Conservation (phyloP, 2,329 filamentous ascomycete species). For the Pezicula neosporulosa region DNA sequence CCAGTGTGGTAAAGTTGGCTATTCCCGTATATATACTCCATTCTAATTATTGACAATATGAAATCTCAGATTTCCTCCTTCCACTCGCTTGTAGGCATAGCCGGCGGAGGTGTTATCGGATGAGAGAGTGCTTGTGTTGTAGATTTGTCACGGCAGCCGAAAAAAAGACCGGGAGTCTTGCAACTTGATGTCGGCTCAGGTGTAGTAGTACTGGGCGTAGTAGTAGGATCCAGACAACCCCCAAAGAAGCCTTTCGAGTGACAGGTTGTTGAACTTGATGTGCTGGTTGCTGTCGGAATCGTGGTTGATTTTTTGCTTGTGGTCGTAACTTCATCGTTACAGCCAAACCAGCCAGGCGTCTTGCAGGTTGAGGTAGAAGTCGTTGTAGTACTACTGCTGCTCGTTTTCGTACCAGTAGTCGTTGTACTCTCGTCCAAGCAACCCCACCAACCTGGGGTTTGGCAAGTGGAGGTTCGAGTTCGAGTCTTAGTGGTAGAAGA, state of each 20-base stretch:
- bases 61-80: constrained; percentile 25
- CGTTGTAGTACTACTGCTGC: constrained; percentile 24
- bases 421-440: constrained; percentile 39
- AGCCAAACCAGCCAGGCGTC: constrained; percentile 44
- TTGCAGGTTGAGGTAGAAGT: constrained; percentile 36
- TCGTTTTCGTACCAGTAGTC: constrained; percentile 20
- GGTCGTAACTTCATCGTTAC: constrained; percentile 44
- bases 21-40: neutral
- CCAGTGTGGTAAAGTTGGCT: neutral
- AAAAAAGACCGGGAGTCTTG: constrained; percentile 53
- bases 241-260: constrained; percentile 41
- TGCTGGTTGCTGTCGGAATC: constrained; percentile 21
- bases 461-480: constrained; percentile 79
- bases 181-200: constrained; percentile 34
- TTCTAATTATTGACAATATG: constrained; percentile 6
- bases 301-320: constrained; percentile 28
- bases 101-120: constrained; percentile 30
- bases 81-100: constrained; percentile 12
- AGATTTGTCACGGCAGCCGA: constrained; percentile 47
- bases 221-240: constrained; percentile 43
- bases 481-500: constrained; percentile 57
- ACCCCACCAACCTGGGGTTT: constrained; percentile 82
- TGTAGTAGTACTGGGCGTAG: constrained; percentile 31
- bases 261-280: constrained; percentile 30
- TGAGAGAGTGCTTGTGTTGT: constrained; percentile 31